These are phyloP conservation scores for Penicillium sp. DNA, from an alignment of 2,329 filamentous ascomycete genomes.

Conservation along the genomic window DNA sequence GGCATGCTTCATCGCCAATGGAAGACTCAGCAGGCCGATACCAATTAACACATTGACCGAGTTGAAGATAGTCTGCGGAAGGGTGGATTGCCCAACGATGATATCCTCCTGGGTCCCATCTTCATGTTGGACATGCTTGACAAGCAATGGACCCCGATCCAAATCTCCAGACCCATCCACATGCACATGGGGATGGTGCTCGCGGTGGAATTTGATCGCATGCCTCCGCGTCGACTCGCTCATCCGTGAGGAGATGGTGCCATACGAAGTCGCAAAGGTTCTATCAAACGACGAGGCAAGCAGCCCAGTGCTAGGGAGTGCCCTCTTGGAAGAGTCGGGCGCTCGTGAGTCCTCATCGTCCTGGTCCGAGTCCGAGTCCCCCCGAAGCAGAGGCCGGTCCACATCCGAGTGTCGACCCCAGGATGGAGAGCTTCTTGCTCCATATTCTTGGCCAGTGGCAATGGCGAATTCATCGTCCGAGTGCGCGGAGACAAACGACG, in stretches of 20 bases:
- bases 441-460: constrained; percentile 20
- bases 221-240: constrained; percentile 58
- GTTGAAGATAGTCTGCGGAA: constrained; percentile 95
- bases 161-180: constrained; percentile 52
- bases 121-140: constrained; percentile 80
- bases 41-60: constrained; percentile 91
- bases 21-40: constrained; percentile 83
- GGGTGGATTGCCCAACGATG: constrained; percentile 88
- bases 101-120: constrained; percentile 81
- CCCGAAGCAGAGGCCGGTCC: constrained; percentile 29
- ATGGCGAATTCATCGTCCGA: constrained; percentile 47
- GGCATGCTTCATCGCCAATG: constrained; percentile 80
- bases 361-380: constrained; percentile 30
- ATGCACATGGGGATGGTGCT: constrained; percentile 51
- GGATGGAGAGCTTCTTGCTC: constrained; percentile 22
- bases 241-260: constrained; percentile 56
- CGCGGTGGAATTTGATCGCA: constrained; percentile 53
- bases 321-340: constrained; percentile 18
- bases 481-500: constrained; percentile 66
- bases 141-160: constrained; percentile 72
- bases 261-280: constrained; percentile 66
- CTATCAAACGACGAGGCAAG: constrained; percentile 62
- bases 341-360: constrained; percentile 10
- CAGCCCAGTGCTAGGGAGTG: constrained; percentile 18
- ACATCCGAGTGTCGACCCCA: constrained; percentile 26